These are phyloP conservation scores for Fusarium sp. DNA, from an alignment of 2,329 filamentous ascomycete species.

Conservation along the genomic window DNA sequence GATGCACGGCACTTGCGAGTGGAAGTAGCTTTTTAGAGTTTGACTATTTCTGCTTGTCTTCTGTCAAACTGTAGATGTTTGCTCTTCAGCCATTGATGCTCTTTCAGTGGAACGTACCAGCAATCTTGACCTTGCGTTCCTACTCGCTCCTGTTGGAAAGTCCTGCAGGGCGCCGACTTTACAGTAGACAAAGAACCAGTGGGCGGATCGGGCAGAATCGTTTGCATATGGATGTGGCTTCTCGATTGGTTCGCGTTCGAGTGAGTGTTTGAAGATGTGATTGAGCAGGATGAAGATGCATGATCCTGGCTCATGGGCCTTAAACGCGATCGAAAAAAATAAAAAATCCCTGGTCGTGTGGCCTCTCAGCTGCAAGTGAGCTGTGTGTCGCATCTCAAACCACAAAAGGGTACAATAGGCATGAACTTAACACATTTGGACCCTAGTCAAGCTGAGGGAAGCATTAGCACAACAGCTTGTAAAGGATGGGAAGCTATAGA, in stretches of 20 bases:
- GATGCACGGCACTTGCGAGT: not conserved
- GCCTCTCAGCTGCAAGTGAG: slow-evolving; percentile 16
- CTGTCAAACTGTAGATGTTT: not conserved
- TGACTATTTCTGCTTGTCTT: not conserved
- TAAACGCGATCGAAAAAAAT: slow-evolving; percentile 27
- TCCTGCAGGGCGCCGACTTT: slow-evolving; percentile 21
- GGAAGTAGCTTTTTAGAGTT: not conserved
- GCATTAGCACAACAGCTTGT: slow-evolving; percentile 32
- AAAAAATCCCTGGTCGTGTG: slow-evolving; percentile 26
- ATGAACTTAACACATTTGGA: slow-evolving; percentile 24
- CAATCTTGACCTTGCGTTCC: not conserved
- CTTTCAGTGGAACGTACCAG: not conserved
- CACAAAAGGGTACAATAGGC: slow-evolving; percentile 17
- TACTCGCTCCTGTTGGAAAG: slow-evolving; percentile 11
- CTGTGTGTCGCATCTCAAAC: slow-evolving; percentile 13
- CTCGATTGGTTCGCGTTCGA: slow-evolving; percentile 41
- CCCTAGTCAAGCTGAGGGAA: slow-evolving; percentile 35
- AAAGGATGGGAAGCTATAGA: slow-evolving; percentile 7
- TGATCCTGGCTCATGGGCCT: slow-evolving; percentile 42
- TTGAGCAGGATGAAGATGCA: slow-evolving; percentile 45
- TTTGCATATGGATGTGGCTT: slow-evolving; percentile 23
- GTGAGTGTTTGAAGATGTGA: slow-evolving; percentile 40
- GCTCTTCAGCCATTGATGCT: not conserved
- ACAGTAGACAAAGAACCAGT: slow-evolving; percentile 28
- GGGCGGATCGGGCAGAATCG: slow-evolving; percentile 33